phyloP scores from a whole-genome alignment of 1,139 yeast species.

The Pneumocystis wakefieldiae region DNA sequence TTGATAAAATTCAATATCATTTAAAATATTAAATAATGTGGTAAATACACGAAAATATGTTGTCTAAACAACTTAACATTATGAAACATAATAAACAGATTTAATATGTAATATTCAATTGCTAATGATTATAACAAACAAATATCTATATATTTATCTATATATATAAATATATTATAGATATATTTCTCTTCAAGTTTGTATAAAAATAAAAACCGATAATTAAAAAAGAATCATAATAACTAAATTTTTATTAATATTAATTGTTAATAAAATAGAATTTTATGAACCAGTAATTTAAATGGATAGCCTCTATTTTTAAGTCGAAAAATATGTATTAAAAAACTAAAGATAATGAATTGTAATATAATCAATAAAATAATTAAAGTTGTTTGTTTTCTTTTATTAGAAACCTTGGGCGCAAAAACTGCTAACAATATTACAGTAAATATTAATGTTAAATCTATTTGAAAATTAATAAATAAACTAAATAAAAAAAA shows the following conservation, averaged over 20 bases:
- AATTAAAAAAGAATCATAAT: neutral
- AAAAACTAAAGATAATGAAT: slow-evolving; percentile 35
- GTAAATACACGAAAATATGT: neutral
- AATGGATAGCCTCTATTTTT: slow-evolving; percentile 48
- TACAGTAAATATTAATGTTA: neutral
- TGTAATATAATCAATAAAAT: slow-evolving; percentile 28
- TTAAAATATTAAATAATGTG: neutral
- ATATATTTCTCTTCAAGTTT: neutral
- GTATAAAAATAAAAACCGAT: neutral
- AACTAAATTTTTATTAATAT: neutral
- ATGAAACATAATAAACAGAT: neutral
- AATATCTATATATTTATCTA: neutral
- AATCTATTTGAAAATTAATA: slow-evolving; percentile 25
- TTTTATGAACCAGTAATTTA: slow-evolving; percentile 21
- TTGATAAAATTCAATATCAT: neutral
- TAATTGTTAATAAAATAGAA: neutral
- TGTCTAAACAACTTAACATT: neutral
- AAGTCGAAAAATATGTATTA: slow-evolving; percentile 37
- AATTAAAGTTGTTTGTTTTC: slow-evolving; percentile 36
- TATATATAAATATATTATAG: neutral
- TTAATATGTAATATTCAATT: neutral
- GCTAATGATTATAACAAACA: neutral
- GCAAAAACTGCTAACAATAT: slow-evolving; percentile 36
- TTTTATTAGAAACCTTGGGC: slow-evolving; percentile 32
- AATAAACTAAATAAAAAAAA: neutral